Conservation (phyloP, 768 basidiomycete genomes). For the Rhodotorula graminis region DNA sequence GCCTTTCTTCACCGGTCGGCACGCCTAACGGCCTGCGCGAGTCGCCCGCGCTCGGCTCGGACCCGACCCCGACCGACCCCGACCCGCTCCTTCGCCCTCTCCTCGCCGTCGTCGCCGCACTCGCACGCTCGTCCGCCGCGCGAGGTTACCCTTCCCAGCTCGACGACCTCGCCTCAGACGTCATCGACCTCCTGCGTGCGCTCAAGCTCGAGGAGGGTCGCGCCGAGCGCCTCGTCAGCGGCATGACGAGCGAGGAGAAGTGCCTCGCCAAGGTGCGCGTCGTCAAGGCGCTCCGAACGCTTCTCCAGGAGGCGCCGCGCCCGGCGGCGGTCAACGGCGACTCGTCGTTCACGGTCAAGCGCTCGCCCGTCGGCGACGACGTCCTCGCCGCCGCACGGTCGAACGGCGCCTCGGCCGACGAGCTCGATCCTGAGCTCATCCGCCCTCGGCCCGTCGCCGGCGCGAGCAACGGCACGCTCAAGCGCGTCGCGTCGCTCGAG, state of each 20-base stretch:
- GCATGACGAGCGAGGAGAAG: slow-evolving; percentile 6
- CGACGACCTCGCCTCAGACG: slow-evolving; percentile 20
- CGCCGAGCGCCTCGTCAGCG: not conserved
- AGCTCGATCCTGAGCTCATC: not conserved
- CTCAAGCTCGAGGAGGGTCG: not conserved
- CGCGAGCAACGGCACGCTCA: not conserved
- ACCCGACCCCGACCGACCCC: not conserved
- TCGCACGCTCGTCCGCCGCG: not conserved
- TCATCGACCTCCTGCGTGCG: slow-evolving; percentile 1
- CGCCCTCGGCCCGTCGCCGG: not conserved
- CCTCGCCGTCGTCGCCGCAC: slow-evolving; percentile 7
- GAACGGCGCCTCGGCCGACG: not conserved
- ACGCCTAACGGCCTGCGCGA: not conserved
- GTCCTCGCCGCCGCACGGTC: too few species aligned
- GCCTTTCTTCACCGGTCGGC: not conserved
- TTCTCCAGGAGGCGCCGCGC: slow-evolving; percentile 18
- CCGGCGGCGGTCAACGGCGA: not conserved
- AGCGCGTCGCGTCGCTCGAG: not conserved
- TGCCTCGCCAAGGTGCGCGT: slow-evolving; percentile 1
- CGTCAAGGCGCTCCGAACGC: slow-evolving; percentile 15
- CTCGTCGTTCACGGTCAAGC: not conserved
- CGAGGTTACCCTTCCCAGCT: slow-evolving; percentile 18
- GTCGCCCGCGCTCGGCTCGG: not conserved
- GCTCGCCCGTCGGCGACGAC: not conserved
- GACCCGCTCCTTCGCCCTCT: slow-evolving; percentile 9